A percentile compares a stretch with the other conserved stretches of the same genome.
These are phyloP conservation scores for Lactifluus piperatus DNA, from an alignment of 768 basidiomycete genomes.

Conservation along the genomic window DNA sequence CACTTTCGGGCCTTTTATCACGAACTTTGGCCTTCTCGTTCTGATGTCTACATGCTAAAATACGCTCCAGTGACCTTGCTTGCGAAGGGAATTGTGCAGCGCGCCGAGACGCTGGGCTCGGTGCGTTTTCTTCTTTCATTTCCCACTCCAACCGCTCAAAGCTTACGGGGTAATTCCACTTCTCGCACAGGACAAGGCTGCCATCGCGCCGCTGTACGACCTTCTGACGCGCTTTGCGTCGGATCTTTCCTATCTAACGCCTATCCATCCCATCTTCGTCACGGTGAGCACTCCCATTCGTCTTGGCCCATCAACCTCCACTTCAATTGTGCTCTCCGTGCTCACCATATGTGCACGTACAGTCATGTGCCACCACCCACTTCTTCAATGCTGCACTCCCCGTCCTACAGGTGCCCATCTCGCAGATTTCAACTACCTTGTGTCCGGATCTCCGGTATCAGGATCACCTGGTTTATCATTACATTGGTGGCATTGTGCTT, in stretches of 20 bases:
- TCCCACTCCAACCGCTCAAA: not conserved
- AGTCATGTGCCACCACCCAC: slow-evolving; percentile 51
- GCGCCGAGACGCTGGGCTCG: slow-evolving; percentile 40
- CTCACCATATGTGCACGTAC: not conserved
- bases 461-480: slow-evolving; percentile 82
- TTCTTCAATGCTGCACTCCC: slow-evolving; percentile 51
- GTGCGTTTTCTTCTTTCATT: slow-evolving; percentile 32
- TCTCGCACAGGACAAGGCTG: slow-evolving; percentile 31
- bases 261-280: slow-evolving; percentile 62
- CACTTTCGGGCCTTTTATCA: not conserved
- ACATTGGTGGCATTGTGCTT: slow-evolving; percentile 65
- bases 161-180: no score
- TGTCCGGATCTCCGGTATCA: slow-evolving; percentile 59
- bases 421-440: slow-evolving; percentile 47
- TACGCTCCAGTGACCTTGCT: slow-evolving; percentile 48
- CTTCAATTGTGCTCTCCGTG: not conserved
- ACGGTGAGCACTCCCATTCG: slow-evolving; percentile 33
- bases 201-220: slow-evolving; percentile 49
- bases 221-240: slow-evolving; percentile 58
- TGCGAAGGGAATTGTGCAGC: slow-evolving; percentile 51
- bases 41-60: slow-evolving; percentile 4
- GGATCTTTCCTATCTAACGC: slow-evolving; percentile 49
- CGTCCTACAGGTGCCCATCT: slow-evolving; percentile 54
- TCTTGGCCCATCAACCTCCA: not conserved
- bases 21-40: not conserved